Conservation (phyloP, 1,284 basidiomycete genomes). For the Gyrodon tennesseensis region DNA sequence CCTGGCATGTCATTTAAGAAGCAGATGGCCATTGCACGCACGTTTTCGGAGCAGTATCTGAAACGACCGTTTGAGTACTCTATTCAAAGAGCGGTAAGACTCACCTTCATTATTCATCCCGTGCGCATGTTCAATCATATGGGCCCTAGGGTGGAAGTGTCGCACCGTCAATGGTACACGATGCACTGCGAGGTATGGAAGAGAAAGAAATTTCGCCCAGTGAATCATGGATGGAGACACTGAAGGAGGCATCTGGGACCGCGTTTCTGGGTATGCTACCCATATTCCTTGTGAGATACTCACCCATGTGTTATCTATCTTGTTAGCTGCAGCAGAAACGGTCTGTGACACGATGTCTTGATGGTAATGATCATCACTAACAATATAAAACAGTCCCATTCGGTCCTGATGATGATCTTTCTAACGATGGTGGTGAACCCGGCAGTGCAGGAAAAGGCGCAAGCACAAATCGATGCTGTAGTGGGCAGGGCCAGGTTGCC, state of each 20-base stretch:
- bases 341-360: not conserved
- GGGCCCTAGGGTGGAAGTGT: not conserved
- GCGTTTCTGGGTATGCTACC: constrained; percentile 20
- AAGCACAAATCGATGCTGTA: constrained; percentile 42
- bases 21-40: constrained; percentile 9
- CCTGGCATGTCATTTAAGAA: constrained; percentile 34
- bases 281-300: not conserved
- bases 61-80: constrained; percentile 27
- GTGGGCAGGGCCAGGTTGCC: constrained; percentile 39
- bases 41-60: not conserved
- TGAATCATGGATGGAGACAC: constrained; percentile 9
- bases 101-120: too few relatives aligned
- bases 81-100: constrained; percentile 7
- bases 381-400: constrained; percentile 5
- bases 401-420: constrained; percentile 34
- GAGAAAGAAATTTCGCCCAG: constrained; percentile 1
- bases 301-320: not conserved
- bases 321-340: constrained; percentile 20
- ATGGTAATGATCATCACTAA: not conserved
- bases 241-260: constrained; percentile 22
- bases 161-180: constrained; percentile 26
- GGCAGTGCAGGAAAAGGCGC: constrained; percentile 36
- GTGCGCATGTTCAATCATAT: not conserved
- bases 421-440: constrained; percentile 43
- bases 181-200: constrained; percentile 21